Evolutionary conservation across 2,329 filamentous ascomycete species (phyloP), one percentile per base, ranked within the genome.

Genomic region (Elsinoe necatrix): DNA sequence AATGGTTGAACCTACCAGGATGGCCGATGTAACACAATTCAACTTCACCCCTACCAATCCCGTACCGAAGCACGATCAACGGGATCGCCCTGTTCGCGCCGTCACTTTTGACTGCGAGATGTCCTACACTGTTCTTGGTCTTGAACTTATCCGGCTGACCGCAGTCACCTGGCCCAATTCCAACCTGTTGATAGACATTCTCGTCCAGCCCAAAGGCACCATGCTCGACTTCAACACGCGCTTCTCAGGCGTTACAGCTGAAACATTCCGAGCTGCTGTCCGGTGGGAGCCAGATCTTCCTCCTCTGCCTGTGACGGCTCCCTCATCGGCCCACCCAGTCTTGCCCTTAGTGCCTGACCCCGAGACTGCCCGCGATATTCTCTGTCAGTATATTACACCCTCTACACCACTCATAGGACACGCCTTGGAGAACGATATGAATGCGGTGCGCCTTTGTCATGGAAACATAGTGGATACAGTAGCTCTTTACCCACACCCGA

Each of bases 61-160:
- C 1, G 64, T 72, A 1, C 76, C 74, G 1, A 73, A 75, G 0
- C 64, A 70, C 1, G 73, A 79, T 31, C 42, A 54, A 1, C 56
- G 59, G 7, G 37, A 60, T 57, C 20, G 64, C 63, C 27, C 63
- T 60, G 61, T 65, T 1, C 80, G 80, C 34, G 88, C 86, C 1
- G 83, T 97, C 9, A 86, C 84, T 61, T 92, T 98, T 65, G 93
- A 98, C 69, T 97, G 93, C 65, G 93, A 98, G 68, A 98, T 98
- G 93, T 89, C 88, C 3, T 97, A 95, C 67, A 98, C 95, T 0
- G 87, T 88, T 0, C 72, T 86, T 51, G 93, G 95, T 0, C 75
- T 97, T 61, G 93, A 98, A 69, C 79, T 98, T 16, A 85, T 97
- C 57, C 88, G 93, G 7, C 72, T 98, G 2, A 97, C 93, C 0